These are phyloP conservation scores for Leishmania turanica DNA, from an alignment of 208 protist genomes.

Conservation along the genomic window DNA sequence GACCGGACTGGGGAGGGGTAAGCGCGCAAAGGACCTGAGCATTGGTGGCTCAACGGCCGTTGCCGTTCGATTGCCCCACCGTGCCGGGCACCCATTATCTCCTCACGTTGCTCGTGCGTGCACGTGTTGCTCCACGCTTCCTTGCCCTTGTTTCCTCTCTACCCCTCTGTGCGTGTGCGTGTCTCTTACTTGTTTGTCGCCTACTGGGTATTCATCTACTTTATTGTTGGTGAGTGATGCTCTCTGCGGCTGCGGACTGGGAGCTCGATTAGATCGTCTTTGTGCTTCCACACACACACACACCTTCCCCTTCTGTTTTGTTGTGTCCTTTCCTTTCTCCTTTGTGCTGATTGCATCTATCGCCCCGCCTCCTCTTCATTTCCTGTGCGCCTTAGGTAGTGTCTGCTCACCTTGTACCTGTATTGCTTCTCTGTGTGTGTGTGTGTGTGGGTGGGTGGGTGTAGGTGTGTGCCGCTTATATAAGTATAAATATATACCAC, in stretches of 20 bases:
- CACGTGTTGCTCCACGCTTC: not conserved
- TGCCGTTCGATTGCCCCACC: not conserved
- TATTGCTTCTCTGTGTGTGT: not conserved
- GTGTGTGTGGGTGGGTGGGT: not conserved
- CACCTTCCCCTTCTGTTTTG: not conserved
- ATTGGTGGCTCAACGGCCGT: not conserved
- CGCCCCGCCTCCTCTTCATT: not conserved
- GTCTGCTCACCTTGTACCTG: conserved; percentile 1
- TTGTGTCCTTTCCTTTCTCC: not conserved
- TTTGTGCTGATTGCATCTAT: not conserved
- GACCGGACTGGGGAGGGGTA: not conserved
- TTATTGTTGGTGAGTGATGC: not conserved
- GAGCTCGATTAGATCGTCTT: not conserved
- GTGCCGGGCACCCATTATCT: not conserved
- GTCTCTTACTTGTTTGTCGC: not conserved
- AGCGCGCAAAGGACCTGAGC: not conserved
- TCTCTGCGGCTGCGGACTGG: not conserved
- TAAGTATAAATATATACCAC: not conserved
- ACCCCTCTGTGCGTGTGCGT: not conserved
- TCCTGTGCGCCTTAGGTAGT: too few relatives aligned
- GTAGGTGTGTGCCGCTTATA: not conserved
- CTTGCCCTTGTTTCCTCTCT: not conserved
- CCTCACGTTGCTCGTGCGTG: not conserved
- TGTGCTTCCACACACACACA: not conserved
- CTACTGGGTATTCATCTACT: not conserved